These are phyloP conservation scores for Phytopythium sindhum DNA, from an alignment of 352 stramenopile species.

Conservation along the genomic window DNA sequence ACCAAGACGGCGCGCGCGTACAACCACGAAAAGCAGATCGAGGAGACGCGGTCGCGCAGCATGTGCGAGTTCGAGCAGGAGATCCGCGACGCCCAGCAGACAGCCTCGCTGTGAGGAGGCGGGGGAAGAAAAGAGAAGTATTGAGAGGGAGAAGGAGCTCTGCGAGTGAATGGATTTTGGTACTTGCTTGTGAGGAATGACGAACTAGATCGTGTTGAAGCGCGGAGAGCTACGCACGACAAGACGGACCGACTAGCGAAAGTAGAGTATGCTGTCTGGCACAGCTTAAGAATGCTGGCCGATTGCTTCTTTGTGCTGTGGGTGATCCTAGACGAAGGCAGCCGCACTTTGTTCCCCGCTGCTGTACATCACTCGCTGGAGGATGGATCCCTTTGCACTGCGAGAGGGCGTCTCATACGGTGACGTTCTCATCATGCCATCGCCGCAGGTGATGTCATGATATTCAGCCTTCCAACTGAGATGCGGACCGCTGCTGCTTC, in stretches of 20 bases:
- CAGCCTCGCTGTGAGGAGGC: constrained; percentile 2
- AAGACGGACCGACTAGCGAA: not conserved
- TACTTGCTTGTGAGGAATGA: not conserved
- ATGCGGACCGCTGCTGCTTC: too few relatives aligned
- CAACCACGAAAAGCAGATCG: constrained; percentile 48
- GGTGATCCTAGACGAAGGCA: too few relatives aligned
- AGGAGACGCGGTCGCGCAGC: constrained; percentile 48
- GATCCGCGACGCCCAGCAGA: constrained; percentile 10
- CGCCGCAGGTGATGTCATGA: too few relatives aligned
- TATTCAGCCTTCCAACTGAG: too few relatives aligned
- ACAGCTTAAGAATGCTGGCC: too few relatives aligned
- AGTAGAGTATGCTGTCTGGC: not conserved
- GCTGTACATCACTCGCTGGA: too few relatives aligned
- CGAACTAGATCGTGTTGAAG: not conserved
- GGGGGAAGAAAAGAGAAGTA: not conserved
- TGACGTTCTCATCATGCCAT: too few relatives aligned
- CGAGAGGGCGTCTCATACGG: too few relatives aligned
- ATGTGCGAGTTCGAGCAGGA: constrained; percentile 56
- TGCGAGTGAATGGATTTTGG: not conserved
- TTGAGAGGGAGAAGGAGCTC: not conserved
- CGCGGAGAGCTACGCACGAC: not conserved
- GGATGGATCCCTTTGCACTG: too few relatives aligned
- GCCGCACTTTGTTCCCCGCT: too few relatives aligned
- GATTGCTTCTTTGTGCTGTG: too few relatives aligned
- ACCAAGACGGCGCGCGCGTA: constrained; percentile 40